Percentiles rank a stretch among this genome's conserved stretches.
These are phyloP conservation scores for Harringtonia aguacate DNA, from an alignment of 2,329 filamentous ascomycete genomes.

Conservation along the genomic window DNA sequence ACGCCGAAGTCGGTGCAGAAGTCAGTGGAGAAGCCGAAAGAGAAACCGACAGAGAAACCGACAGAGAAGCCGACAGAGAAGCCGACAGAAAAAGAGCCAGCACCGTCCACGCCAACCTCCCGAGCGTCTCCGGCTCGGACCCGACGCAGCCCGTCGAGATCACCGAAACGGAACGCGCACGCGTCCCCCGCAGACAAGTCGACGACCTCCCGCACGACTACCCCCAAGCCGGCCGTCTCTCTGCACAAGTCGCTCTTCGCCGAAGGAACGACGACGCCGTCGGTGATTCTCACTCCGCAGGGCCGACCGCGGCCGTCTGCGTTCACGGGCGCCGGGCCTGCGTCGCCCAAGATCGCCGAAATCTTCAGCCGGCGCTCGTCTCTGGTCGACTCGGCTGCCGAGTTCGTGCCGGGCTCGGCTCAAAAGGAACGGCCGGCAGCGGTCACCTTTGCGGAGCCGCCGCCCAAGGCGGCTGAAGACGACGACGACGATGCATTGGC, in stretches of 20 bases:
- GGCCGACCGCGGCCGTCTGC: constrained; percentile 52
- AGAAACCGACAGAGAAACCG: neutral
- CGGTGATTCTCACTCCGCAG: constrained; percentile 52
- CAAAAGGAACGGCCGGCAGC: constrained; percentile 27
- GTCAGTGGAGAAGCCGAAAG: too few species aligned
- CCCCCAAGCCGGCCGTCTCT: constrained; percentile 16
- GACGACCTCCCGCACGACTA: constrained; percentile 19
- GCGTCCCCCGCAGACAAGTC: constrained; percentile 13
- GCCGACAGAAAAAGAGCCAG: too few species aligned
- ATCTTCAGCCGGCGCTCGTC: constrained; percentile 62
- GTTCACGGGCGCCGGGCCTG: constrained; percentile 58
- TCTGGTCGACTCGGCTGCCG: constrained; percentile 53
- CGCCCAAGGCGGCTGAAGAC: constrained; percentile 45
- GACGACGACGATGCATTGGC: constrained; percentile 31
- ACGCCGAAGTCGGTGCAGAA: too few species aligned
- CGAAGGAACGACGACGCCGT: constrained; percentile 48
- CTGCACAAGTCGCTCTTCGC: constrained; percentile 37
- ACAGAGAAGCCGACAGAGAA: too few species aligned
- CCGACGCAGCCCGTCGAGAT: too few species aligned
- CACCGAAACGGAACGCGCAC: constrained; percentile 13
- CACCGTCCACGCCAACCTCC: neutral
- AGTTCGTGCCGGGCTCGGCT: constrained; percentile 47
- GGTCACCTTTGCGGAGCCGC: constrained; percentile 57
- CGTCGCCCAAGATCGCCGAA: constrained; percentile 63
- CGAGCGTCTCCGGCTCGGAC: too few species aligned